Conservation (phyloP, 176 grass and related monocot genomes). For the Coix lacrymajobi region DNA sequence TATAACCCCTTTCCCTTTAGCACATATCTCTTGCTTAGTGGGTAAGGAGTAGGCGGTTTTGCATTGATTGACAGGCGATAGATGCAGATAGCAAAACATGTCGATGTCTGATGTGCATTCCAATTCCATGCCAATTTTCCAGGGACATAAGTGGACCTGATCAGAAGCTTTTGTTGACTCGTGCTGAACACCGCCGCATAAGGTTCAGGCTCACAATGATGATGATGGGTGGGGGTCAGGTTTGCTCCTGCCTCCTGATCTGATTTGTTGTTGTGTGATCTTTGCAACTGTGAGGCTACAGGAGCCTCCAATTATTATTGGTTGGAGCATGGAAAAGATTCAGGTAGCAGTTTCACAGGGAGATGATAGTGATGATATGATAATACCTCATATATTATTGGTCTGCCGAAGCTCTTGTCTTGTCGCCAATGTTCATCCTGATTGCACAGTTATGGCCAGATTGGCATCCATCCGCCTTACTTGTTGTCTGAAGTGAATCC, state of each 20-base stretch:
- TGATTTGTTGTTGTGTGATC: background rate
- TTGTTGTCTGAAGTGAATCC: background rate
- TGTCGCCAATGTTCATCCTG: background rate
- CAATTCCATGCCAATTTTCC: conserved; percentile 16
- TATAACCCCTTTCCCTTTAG: conserved; percentile 13
- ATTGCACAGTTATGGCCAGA: background rate
- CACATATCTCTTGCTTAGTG: conserved; percentile 51
- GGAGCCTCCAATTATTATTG: conserved; percentile 22
- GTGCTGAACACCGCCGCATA: conserved; percentile 6
- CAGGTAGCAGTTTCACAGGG: background rate
- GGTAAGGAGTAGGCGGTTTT: conserved; percentile 39
- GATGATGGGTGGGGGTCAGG: conserved; percentile 7
- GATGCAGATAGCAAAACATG: conserved; percentile 30
- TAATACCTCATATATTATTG: background rate
- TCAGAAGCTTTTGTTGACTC: conserved; percentile 41
- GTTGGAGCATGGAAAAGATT: conserved; percentile 19
- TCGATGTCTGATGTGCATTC: conserved; percentile 8
- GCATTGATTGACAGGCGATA: background rate
- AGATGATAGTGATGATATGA: background rate
- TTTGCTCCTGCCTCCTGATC: background rate
- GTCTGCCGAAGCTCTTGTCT: background rate
- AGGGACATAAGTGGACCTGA: conserved; percentile 18
- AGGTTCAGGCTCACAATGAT: conserved; percentile 41
- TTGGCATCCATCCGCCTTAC: background rate
- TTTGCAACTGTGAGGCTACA: conserved; percentile 13